Conservation (phyloP, 73 alveolate genomes). For the Paraurostyla sp. region DNA sequence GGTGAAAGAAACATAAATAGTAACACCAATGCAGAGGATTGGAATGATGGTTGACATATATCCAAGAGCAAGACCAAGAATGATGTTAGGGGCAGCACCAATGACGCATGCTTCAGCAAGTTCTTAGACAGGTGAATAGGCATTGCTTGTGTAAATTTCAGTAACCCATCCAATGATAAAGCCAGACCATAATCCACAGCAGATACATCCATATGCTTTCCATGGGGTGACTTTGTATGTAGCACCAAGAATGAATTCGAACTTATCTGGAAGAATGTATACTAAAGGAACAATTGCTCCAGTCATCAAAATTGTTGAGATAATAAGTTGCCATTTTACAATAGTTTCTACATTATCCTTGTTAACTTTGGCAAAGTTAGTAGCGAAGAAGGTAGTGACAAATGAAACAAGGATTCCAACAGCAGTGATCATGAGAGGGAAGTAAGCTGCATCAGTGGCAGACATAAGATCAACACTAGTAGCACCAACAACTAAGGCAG, state of each 20-base stretch:
- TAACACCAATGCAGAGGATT: conserved; percentile 83
- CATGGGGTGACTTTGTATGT: conserved; percentile 9
- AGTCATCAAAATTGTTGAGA: conserved; percentile 74
- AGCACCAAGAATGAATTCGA: conserved; percentile 21
- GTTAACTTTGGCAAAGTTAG: conserved; percentile 75
- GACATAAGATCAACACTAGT: conserved; percentile 70
- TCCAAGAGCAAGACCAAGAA: conserved; percentile 96
- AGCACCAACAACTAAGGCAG: conserved; percentile 93
- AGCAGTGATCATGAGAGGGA: conserved; percentile 87
- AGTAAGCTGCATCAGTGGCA: conserved; percentile 74
- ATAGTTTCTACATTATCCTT: conserved; percentile 74
- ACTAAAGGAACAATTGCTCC: conserved; percentile 46
- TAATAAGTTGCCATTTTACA: conserved; percentile 74
- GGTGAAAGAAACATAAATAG: conserved; percentile 84
- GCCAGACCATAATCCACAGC: conserved; percentile 93
- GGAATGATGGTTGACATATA: conserved; percentile 91
- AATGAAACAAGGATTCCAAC: conserved; percentile 68
- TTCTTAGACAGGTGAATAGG: conserved; percentile 94
- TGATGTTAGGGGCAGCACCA: conserved; percentile 98
- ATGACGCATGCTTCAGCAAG: conserved; percentile 93
- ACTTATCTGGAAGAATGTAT: conserved; percentile 75
- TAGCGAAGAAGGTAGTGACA: conserved; percentile 70
- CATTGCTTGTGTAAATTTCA: conserved; percentile 95
- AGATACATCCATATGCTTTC: conserved; percentile 78
- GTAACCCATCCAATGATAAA: conserved; percentile 89